Conservation (phyloP, 2,329 filamentous ascomycete species). For the Ophiognomonia clavigignenti-juglandacearum region DNA sequence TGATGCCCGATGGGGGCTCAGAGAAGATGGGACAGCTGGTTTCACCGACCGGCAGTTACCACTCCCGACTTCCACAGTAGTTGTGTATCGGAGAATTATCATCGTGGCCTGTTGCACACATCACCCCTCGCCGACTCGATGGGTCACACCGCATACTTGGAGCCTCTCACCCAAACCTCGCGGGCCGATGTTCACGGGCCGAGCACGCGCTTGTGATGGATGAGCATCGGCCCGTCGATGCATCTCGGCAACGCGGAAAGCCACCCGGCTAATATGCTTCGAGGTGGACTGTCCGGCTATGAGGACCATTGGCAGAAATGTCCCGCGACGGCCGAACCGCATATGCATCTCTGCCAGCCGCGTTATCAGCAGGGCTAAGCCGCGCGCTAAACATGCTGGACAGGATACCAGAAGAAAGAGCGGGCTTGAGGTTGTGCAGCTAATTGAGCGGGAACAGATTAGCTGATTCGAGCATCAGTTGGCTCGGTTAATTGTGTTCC, state of each 20-base stretch:
- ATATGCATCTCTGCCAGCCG: neutral
- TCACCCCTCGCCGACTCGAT: neutral
- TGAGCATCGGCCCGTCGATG: neutral
- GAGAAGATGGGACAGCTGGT: slow-evolving; percentile 4
- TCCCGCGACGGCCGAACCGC: neutral
- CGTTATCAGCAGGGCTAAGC: neutral
- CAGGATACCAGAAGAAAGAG: neutral
- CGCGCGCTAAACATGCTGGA: neutral
- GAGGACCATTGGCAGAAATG: too few species aligned
- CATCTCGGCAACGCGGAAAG: neutral
- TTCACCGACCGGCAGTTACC: slow-evolving; percentile 11
- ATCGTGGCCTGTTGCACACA: neutral
- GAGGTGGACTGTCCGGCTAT: too few species aligned
- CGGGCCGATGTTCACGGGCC: neutral
- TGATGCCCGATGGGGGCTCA: slow-evolving; percentile 20
- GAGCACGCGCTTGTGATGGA: neutral
- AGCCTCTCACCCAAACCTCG: neutral
- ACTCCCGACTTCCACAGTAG: slow-evolving; percentile 15
- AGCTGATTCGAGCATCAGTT: neutral
- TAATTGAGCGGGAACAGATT: neutral
- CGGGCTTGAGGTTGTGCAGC: neutral
- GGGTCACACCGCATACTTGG: neutral
- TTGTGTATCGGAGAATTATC: neutral
- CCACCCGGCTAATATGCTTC: too few species aligned
- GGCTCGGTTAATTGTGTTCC: neutral